phyloP scores from a whole-genome alignment of 306 rosid species.

The Lupinus albus region DNA sequence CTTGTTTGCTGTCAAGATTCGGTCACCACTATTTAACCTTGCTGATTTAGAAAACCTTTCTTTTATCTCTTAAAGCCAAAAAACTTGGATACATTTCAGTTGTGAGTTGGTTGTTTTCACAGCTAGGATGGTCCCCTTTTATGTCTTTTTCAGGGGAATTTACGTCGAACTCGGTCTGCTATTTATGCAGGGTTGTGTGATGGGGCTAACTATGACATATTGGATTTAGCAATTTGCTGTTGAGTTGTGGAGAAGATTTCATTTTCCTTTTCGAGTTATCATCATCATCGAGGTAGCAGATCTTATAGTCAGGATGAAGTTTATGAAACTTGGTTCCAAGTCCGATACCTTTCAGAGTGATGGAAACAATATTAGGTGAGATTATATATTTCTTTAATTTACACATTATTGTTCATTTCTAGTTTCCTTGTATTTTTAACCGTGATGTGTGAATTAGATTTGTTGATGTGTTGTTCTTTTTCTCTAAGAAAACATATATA shows the following conservation, averaged over 20 bases:
- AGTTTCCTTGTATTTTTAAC: conserved; percentile 7
- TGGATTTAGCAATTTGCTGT: conserved; percentile 45
- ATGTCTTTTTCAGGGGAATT: conserved; percentile 44
- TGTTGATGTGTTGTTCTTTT: background rate
- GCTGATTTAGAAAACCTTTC: conserved; percentile 50
- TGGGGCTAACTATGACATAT: conserved; percentile 37
- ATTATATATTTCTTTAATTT: conserved; percentile 38
- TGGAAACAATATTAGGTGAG: conserved; percentile 82
- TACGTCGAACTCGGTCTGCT: no score
- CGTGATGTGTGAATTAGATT: background rate
- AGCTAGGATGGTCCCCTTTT: conserved; percentile 26
- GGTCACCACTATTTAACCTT: conserved; percentile 51
- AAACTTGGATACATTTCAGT: conserved; percentile 52
- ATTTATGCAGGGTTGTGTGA: conserved; percentile 39
- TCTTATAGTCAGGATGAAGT: conserved; percentile 79
- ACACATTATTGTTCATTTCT: conserved; percentile 34
- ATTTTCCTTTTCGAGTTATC: conserved; percentile 18
- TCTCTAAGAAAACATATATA: background rate
- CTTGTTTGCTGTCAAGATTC: conserved; percentile 84
- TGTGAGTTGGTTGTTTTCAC: conserved; percentile 54
- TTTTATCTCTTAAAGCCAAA: conserved; percentile 55
- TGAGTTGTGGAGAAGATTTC: conserved; percentile 44
- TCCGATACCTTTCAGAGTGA: conserved; percentile 85
- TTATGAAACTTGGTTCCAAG: conserved; percentile 99
- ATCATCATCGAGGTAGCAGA: conserved; percentile 44